These are phyloP conservation scores for Raphanus raphanistrum DNA, from an alignment of 345 rosid genomes.

Conservation along the genomic window DNA sequence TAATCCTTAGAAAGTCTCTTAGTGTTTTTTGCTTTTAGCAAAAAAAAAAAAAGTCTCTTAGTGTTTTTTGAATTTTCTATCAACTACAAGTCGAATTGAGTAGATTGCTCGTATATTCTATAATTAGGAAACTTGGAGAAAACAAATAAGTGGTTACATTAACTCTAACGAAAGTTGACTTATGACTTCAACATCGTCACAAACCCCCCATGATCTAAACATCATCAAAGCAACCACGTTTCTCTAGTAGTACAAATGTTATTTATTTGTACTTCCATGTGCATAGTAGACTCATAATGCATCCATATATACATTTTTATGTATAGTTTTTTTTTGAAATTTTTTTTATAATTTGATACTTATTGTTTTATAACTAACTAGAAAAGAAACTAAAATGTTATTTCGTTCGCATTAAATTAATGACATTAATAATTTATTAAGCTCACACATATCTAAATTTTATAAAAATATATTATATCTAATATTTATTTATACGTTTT, in stretches of 20 bases:
- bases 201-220: not conserved
- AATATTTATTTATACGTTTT: too few relatives aligned
- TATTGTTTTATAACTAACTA: too few relatives aligned
- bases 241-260: not conserved
- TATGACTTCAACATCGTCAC: conserved; percentile 5
- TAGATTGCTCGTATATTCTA: conserved; percentile 1
- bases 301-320: not conserved
- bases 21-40: not conserved
- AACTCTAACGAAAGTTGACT: conserved; percentile 2
- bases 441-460: too few relatives aligned
- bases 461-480: too few relatives aligned
- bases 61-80: not conserved
- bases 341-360: too few relatives aligned
- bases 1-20: conserved; percentile 1
- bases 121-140: not conserved
- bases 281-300: not conserved
- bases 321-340: too few relatives aligned
- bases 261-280: not conserved
- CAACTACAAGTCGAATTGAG: conserved; percentile 7
- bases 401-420: too few relatives aligned
- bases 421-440: too few relatives aligned
- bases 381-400: too few relatives aligned
- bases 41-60: conserved; percentile 5
- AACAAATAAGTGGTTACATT: not conserved
- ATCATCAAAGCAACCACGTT: not conserved